Base-by-base conservation (phyloP, 306 rosid genomes). In the Gastrolobium villosum region DNA sequence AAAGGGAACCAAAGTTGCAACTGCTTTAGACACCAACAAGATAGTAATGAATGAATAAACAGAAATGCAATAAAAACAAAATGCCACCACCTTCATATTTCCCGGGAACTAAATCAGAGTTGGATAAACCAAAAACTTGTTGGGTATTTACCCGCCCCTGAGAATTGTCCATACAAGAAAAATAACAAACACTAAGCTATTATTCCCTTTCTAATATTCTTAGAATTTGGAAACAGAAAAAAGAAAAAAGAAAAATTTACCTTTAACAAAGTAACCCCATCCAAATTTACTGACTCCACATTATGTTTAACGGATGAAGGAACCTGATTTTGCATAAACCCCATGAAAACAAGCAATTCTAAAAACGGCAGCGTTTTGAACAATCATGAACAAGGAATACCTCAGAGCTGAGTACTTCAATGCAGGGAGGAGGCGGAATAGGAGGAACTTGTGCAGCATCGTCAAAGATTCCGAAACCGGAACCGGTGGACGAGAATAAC, bases 61-160 rank as follows among this genome's bases (percentile, higher is more conserved):
- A 68, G 52, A 65, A 84, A 49, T 36, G 34, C 69, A 54, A 76
- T n/a, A n/a, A 69, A 78, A 48, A 45, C 37, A 79, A 83, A 77
- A 71, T 50, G 61, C 1, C 44, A 71, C 13, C 35, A 83, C 86
- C 99, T 95, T 95, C 98, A 73, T 95, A 95, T 86, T 91, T 89
- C 40, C 99, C 97, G 1, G 99, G 97, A 80, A 91, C 90, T 83
- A 95, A 88, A 81, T 95, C 98, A 1, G 97, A 92, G 89, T 92
- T 92, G 46, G 95, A 95, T 81, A 95, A 84, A 34, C 94, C 91
- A 59, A 95, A 90, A 77, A 95, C 97, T 43, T 95, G 90, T 83
- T 81, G 88, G 10, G 97, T 88, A 80, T 84, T 95, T 73, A 91
- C 97, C 7, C 98, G 81, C 11, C 99, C 97, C 99, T 83, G 59